A percentile compares a stretch with the other conserved stretches of the same genome.
phyloP scores from a whole-genome alignment of 176 grass and related monocot genomes.

The Olyra latifolia region DNA sequence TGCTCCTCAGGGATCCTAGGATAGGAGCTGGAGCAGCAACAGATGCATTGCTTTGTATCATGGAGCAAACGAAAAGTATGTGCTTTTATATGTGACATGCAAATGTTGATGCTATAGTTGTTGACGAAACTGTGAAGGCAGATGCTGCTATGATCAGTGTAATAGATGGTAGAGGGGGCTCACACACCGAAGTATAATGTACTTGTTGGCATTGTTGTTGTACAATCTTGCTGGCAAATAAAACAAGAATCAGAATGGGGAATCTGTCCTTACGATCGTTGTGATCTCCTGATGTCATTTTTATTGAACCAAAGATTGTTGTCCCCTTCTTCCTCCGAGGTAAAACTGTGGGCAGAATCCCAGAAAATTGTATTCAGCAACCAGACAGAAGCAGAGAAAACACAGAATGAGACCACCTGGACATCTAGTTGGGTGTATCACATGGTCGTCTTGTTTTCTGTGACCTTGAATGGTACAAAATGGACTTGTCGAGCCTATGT shows the following conservation, averaged over 20 bases:
- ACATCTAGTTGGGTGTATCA: background rate
- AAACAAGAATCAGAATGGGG: background rate
- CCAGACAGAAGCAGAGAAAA: conserved; percentile 20
- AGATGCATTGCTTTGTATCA: conserved; percentile 26
- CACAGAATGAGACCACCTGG: conserved; percentile 19
- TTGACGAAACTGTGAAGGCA: background rate
- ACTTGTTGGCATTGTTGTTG: background rate
- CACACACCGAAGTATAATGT: background rate
- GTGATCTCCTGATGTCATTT: conserved; percentile 12
- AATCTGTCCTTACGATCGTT: background rate
- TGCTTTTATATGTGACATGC: background rate
- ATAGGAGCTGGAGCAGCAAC: background rate
- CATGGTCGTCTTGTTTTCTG: background rate
- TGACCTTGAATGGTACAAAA: background rate
- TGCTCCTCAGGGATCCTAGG: conserved; percentile 36
- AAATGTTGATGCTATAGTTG: background rate
- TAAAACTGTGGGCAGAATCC: background rate
- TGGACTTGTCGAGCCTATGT: background rate
- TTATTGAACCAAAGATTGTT: background rate
- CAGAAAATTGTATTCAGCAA: conserved; percentile 1
- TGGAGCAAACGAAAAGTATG: conserved; percentile 15
- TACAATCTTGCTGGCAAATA: conserved; percentile 29
- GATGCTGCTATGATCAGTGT: conserved; percentile 7
- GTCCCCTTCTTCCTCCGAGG: background rate
- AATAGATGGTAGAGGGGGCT: conserved; percentile 20